Percentiles rank a stretch among this genome's conserved stretches.
Evolutionary conservation across 352 stramenopile species (phyloP).

Genomic region (Aphanomyces invadans): DNA sequence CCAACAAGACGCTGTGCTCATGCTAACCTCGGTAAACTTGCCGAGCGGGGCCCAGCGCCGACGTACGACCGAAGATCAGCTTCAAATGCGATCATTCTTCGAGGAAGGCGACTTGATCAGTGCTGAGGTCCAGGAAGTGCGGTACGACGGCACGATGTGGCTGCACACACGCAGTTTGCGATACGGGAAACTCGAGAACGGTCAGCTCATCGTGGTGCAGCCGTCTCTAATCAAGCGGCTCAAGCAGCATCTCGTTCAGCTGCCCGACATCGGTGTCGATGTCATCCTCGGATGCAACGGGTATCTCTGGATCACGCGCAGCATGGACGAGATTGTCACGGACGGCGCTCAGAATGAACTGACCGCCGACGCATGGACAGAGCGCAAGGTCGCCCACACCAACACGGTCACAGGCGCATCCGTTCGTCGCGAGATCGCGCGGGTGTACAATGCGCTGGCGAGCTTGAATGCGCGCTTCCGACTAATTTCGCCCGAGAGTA

Average conservation of each 20-base stretch:
- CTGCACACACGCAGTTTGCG: conserved; percentile 92
- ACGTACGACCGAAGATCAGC: conserved; percentile 94
- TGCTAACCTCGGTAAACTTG: conserved; percentile 93
- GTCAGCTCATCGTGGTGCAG: conserved; percentile 85
- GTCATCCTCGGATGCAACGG: conserved; percentile 94
- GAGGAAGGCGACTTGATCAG: conserved; percentile 95
- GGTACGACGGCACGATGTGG: conserved; percentile 87
- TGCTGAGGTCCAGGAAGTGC: conserved; percentile 81
- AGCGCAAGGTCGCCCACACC: conserved; percentile 81
- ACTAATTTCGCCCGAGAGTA: conserved; percentile 88
- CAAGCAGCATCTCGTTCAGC: conserved; percentile 91
- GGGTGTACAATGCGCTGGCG: conserved; percentile 85
- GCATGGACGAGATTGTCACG: conserved; percentile 40
- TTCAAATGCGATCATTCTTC: conserved; percentile 95
- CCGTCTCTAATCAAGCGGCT: conserved; percentile 87
- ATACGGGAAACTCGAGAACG: conserved; percentile 95
- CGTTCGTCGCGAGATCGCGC: conserved; percentile 77
- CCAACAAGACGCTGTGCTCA: conserved; percentile 77
- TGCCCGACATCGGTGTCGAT: conserved; percentile 72
- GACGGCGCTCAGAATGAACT: conserved; percentile 63
- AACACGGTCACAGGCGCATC: conserved; percentile 59
- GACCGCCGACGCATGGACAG: conserved; percentile 87
- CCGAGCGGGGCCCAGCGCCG: conserved; percentile 92
- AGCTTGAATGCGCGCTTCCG: conserved; percentile 82
- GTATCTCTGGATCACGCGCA: conserved; percentile 92